These are phyloP conservation scores for Podaxis sp. DNA, from an alignment of 768 basidiomycete species.

Conservation along the genomic window DNA sequence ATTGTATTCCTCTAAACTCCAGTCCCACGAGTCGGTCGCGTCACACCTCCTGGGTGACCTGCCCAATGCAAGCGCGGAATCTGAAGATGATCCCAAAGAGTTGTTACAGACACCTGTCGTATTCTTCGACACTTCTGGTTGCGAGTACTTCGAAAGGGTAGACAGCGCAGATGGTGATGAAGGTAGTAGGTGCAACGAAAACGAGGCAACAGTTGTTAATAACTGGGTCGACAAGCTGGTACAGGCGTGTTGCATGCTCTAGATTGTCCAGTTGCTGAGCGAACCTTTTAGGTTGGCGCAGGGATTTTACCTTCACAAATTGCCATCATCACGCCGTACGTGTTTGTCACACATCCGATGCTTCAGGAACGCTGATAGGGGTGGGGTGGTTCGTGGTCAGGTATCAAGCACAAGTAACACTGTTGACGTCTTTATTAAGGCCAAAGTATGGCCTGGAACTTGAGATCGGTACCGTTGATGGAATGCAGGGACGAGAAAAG, in stretches of 20 bases:
- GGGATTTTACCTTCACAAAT: conserved; percentile 73
- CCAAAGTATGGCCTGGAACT: conserved; percentile 65
- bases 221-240: conserved; percentile 84
- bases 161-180: conserved; percentile 71
- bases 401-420: conserved; percentile 92
- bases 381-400: conserved; percentile 32
- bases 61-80: conserved; percentile 46
- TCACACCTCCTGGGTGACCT: conserved; percentile 72
- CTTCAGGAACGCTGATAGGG: background rate
- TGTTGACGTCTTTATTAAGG: conserved; percentile 76
- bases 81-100: conserved; percentile 73
- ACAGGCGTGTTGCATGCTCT: conserved; percentile 8
- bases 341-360: background rate
- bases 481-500: conserved; percentile 96
- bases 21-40: conserved; percentile 70
- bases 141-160: conserved; percentile 86
- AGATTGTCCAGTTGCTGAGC: background rate
- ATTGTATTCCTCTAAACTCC: conserved; percentile 72
- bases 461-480: conserved; percentile 94
- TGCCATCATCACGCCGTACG: conserved; percentile 84
- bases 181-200: conserved; percentile 91
- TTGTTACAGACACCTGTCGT: conserved; percentile 75
- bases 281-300: conserved; percentile 45
- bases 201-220: conserved; percentile 85
- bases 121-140: conserved; percentile 94